Base-by-base conservation (phyloP, 2,329 filamentous ascomycete genomes). In the Sclerotinia sclerotiorum region DNA sequence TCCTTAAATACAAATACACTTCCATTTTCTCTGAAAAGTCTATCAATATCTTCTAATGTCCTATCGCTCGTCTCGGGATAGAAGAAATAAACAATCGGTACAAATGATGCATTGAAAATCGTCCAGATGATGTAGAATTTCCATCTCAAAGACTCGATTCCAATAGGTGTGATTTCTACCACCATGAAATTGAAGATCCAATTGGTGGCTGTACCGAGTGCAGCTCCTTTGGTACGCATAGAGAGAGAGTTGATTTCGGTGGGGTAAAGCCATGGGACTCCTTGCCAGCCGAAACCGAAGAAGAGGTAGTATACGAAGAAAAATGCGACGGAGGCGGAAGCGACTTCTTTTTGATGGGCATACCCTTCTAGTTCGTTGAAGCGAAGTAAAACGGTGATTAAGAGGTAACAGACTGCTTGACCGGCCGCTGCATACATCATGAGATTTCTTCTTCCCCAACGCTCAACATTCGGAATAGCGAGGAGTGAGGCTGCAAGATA, bases 371-470 rank as follows among this genome's bases (percentile, higher is more conserved):
- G 17, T 74, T 76, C 46, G 69, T 71, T 57, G 74, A 75, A 10
- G 77, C 77, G 60, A 3, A 68, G 58, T 3, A 87, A 80, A 42
- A 91, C 82, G 1, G 65, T 67, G 1, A 67, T 67, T 10, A 67
- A 21, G 1, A 67, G 65, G 86, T 84, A 90, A 92, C 91, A 61
- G 86, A 88, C 75, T n/a, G 86, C 86, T 81, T 88, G 87, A 0
- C 87, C 87, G 32, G 84, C 79, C 0, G 87, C 86, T 63, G 89
- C 90, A 71, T 91, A 86, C 17, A 93, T 79, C 88, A 93, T 92
- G 70, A 93, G 84, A 74, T 86, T 85, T n/a, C 90, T 84, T 42
- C 90, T 87, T 15, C 89, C 89, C 5, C 89, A 85, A 1, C 85
- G 83, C 77, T 84, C 82, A 58, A 84, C 82, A 3, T 79, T 77